Evolutionary conservation across 441 rosid genomes (phyloP).

Genomic region (Erodium moschatum): DNA sequence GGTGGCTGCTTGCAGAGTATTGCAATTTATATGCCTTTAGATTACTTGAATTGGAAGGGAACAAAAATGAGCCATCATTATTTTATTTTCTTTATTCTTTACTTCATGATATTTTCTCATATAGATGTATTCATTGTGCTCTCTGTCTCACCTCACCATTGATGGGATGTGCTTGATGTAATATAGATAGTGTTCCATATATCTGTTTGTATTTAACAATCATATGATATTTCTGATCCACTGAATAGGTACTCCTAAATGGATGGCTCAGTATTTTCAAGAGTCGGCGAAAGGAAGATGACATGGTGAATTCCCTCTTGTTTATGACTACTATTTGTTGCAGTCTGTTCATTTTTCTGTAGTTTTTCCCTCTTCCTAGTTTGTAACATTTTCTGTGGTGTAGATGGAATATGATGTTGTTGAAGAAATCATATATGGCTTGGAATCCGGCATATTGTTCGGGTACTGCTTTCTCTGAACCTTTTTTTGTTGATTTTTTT

Average conservation of each 20-base stretch:
- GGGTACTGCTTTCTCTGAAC: constrained; percentile 44
- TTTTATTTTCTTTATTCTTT: background rate
- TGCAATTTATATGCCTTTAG: background rate
- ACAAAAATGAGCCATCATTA: background rate
- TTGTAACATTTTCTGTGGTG: constrained; percentile 24
- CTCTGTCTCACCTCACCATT: background rate
- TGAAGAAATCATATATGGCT: constrained; percentile 92
- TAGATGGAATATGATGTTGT: constrained; percentile 91
- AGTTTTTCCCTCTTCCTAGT: constrained; percentile 6
- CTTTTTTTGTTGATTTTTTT: background rate
- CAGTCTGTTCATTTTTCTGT: constrained; percentile 5
- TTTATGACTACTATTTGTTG: constrained; percentile 12
- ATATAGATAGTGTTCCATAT: background rate
- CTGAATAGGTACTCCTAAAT: constrained; percentile 60
- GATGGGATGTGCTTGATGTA: too few species aligned
- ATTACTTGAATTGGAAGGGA: constrained; percentile 10
- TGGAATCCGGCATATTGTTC: constrained; percentile 90
- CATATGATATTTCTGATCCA: background rate
- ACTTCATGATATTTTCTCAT: background rate
- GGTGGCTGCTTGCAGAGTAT: too few species aligned
- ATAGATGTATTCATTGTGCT: background rate
- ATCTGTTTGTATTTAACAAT: background rate
- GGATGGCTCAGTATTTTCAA: constrained; percentile 82
- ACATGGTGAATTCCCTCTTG: constrained; percentile 38
- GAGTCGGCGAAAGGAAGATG: constrained; percentile 76